A percentile compares a stretch with the other conserved stretches of the same genome.
Conservation (phyloP, 495 filamentous ascomycete species). For the Aspergillus incahuasiensis region DNA sequence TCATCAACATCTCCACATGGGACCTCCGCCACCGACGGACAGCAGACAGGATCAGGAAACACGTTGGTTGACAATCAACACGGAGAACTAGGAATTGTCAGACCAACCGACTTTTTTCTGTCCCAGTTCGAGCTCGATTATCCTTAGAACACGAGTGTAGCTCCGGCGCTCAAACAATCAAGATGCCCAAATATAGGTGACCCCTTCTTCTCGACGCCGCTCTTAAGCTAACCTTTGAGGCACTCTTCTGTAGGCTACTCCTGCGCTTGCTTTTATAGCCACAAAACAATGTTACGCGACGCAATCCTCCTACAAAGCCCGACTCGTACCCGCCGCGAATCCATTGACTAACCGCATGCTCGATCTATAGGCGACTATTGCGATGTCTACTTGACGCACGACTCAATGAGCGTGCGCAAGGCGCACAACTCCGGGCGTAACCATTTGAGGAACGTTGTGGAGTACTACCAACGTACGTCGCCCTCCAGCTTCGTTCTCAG, state of each 20-base stretch:
- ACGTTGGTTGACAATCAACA: background rate
- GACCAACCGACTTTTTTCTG: background rate
- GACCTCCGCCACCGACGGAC: background rate
- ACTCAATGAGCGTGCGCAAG: slow-evolving; percentile 99
- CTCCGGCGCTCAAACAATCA: slow-evolving; percentile 26
- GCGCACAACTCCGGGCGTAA: slow-evolving; percentile 96
- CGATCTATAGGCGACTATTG: slow-evolving; percentile 84
- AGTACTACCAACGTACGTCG: slow-evolving; percentile 89
- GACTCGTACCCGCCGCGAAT: background rate
- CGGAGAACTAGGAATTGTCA: background rate
- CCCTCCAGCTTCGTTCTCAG: background rate
- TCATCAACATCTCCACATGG: background rate
- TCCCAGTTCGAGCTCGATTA: slow-evolving; percentile 19
- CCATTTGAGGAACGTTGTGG: slow-evolving; percentile 92
- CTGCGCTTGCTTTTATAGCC: slow-evolving; percentile 6
- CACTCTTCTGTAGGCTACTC: slow-evolving; percentile 67
- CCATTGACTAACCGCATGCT: slow-evolving; percentile 7
- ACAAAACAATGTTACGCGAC: background rate
- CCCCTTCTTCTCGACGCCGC: slow-evolving; percentile 2
- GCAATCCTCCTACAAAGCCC: background rate
- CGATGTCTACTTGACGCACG: slow-evolving; percentile 99
- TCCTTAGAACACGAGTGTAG: slow-evolving; percentile 20
- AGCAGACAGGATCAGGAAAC: background rate
- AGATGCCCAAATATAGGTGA: slow-evolving; percentile 80
- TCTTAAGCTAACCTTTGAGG: slow-evolving; percentile 44